Evolutionary conservation across 495 filamentous ascomycete genomes (phyloP).

Genomic region (Aspergillus carlsbadensis): DNA sequence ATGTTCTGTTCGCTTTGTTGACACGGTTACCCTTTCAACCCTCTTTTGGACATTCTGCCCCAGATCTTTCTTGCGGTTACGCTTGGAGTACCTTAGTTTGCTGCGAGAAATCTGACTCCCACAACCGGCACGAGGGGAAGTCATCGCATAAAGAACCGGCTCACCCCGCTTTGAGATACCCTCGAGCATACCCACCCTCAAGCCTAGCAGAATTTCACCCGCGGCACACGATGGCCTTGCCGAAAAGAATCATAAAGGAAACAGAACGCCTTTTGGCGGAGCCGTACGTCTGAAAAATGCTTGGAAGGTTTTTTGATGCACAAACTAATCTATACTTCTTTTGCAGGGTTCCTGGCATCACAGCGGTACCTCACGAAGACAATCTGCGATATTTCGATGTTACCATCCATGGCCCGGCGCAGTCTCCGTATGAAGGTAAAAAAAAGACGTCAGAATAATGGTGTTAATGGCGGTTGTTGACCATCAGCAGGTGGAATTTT

Average conservation of each 20-base stretch:
- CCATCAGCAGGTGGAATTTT: constrained; percentile 72
- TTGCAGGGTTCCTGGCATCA: constrained; percentile 88
- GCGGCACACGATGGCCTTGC: constrained; percentile 62
- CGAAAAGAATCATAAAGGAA: constrained; percentile 97
- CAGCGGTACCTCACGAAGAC: constrained; percentile 95
- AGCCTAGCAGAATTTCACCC: neutral
- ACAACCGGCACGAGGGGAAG: neutral
- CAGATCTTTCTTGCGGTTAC: neutral
- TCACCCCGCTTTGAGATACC: constrained; percentile 8
- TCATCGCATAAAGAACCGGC: neutral
- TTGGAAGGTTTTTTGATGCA: neutral
- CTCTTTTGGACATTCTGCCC: neutral
- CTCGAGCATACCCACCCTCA: neutral
- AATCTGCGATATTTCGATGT: constrained; percentile 99
- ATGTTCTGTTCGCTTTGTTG: neutral
- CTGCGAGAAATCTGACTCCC: neutral
- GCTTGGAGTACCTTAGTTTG: neutral
- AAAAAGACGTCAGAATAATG: neutral
- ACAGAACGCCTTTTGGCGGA: constrained; percentile 96
- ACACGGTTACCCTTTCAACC: neutral
- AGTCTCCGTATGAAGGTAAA: constrained; percentile 93
- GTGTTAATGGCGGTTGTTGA: constrained; percentile 15
- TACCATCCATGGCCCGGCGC: constrained; percentile 88
- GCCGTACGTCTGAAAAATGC: constrained; percentile 60
- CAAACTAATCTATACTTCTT: constrained; percentile 8